Conservation (phyloP, 2,329 filamentous ascomycete species). For the Juglanconis juglandina region DNA sequence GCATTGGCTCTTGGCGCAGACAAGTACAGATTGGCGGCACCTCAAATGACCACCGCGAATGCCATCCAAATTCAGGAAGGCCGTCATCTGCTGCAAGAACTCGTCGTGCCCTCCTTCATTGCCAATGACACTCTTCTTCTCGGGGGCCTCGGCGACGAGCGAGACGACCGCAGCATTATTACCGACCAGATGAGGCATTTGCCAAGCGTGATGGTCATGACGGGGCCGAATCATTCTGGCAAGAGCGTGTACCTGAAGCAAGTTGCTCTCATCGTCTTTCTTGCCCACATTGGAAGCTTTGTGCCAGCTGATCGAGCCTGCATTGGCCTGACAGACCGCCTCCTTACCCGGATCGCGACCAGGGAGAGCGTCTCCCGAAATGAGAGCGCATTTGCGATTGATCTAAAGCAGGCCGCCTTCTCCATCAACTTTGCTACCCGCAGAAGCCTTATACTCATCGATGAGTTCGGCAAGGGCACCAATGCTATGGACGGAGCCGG, state of each 20-base stretch:
- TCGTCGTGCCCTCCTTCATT: conserved; percentile 75
- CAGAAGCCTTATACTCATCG: conserved; percentile 79
- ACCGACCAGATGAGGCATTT: conserved; percentile 18
- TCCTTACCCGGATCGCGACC: conserved; percentile 80
- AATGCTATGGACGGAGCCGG: conserved; percentile 56
- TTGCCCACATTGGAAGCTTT: conserved; percentile 90
- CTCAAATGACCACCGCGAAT: conserved; percentile 67
- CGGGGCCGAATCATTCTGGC: conserved; percentile 92
- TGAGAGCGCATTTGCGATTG: conserved; percentile 67
- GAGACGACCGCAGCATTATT: conserved; percentile 18
- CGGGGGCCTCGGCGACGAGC: conserved; percentile 46
- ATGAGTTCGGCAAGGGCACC: conserved; percentile 79
- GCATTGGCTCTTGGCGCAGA: conserved; percentile 75
- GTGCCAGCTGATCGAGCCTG: conserved; percentile 75
- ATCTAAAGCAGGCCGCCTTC: conserved; percentile 81
- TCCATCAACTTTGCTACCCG: conserved; percentile 71
- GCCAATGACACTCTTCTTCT: conserved; percentile 73
- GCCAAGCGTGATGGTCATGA: conserved; percentile 74
- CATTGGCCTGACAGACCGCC: conserved; percentile 88
- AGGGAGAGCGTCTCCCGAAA: conserved; percentile 58
- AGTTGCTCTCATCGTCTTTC: conserved; percentile 81
- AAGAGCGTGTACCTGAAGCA: conserved; percentile 97
- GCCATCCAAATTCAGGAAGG: conserved; percentile 72
- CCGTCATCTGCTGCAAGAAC: conserved; percentile 82
- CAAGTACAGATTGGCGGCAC: conserved; percentile 68